phyloP scores from a whole-genome alignment of 106 monocot species.

The Iris macrosiphon region DNA sequence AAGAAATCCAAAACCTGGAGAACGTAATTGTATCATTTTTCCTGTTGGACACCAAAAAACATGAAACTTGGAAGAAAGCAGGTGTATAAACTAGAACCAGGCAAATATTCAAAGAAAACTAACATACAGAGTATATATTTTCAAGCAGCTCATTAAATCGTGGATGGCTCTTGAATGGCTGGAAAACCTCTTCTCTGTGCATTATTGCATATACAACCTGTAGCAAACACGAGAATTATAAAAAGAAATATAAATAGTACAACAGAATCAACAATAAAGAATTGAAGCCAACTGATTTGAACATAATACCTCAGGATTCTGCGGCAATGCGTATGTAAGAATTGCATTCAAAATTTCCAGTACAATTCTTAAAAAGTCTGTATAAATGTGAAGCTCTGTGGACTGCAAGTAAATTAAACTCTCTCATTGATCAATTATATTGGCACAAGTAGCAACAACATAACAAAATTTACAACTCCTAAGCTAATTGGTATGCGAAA shows the following conservation, averaged over 20 bases:
- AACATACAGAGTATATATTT: conserved; percentile 77
- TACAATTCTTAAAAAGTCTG: conserved; percentile 89
- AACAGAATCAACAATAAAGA: too few relatives aligned
- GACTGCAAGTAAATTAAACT: conserved; percentile 45
- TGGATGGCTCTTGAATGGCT: conserved; percentile 93
- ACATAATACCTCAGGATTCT: conserved; percentile 80
- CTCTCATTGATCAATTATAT: conserved; percentile 12
- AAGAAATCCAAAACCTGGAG: conserved; percentile 93
- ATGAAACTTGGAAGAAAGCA: too few relatives aligned
- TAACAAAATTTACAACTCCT: neutral
- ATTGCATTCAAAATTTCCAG: conserved; percentile 95
- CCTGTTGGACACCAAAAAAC: too few relatives aligned
- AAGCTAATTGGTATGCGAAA: neutral
- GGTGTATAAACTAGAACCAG: too few relatives aligned
- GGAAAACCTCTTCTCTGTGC: conserved; percentile 89
- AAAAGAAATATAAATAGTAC: too few relatives aligned
- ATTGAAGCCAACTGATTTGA: neutral
- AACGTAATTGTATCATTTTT: neutral
- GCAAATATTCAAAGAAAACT: neutral
- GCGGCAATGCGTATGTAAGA: conserved; percentile 78
- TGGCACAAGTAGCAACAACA: neutral
- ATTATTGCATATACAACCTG: conserved; percentile 97
- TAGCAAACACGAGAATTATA: conserved; percentile 8
- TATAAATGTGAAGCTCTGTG: conserved; percentile 92
- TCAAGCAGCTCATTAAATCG: conserved; percentile 89